Evolutionary conservation across 169 alveolate species (phyloP).

Genomic region (Prorocentrum cordatum): DNA sequence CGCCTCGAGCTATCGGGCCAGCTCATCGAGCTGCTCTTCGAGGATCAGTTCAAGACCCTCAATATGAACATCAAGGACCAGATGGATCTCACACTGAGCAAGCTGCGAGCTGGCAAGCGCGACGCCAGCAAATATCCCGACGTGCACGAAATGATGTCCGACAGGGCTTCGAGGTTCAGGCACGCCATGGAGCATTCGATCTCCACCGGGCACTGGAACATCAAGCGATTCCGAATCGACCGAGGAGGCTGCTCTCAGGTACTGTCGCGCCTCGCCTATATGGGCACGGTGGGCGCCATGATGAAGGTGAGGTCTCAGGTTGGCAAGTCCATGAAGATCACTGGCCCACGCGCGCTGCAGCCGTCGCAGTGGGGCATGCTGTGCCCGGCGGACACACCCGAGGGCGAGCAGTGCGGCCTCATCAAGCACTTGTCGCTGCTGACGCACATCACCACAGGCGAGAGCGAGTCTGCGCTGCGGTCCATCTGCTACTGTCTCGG

Average conservation of each 20-base stretch:
- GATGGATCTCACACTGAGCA: slow-evolving; percentile 73
- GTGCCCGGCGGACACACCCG: slow-evolving; percentile 99
- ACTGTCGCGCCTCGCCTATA: slow-evolving; percentile 92
- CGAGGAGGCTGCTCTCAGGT: slow-evolving; percentile 75
- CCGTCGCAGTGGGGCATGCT: slow-evolving; percentile 99
- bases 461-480: slow-evolving; percentile 2
- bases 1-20: slow-evolving; percentile 98
- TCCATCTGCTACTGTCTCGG: slow-evolving; percentile 54
- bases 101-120: not conserved
- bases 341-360: slow-evolving; percentile 98
- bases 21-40: slow-evolving; percentile 91
- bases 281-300: slow-evolving; percentile 94
- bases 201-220: slow-evolving; percentile 98
- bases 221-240: slow-evolving; percentile 89
- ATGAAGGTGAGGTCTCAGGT: slow-evolving; percentile 74
- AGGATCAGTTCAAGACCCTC: slow-evolving; percentile 81
- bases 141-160: slow-evolving; percentile 9
- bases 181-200: slow-evolving; percentile 82
- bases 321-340: not conserved
- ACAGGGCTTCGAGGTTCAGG: not conserved
- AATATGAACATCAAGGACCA: slow-evolving; percentile 75
- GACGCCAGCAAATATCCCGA: slow-evolving; percentile 77
- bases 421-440: slow-evolving; percentile 81
- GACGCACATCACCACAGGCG: slow-evolving; percentile 55
- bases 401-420: slow-evolving; percentile 98